Base-by-base conservation (phyloP, 108 stramenopile species). In the Cylindrotheca closterium region DNA sequence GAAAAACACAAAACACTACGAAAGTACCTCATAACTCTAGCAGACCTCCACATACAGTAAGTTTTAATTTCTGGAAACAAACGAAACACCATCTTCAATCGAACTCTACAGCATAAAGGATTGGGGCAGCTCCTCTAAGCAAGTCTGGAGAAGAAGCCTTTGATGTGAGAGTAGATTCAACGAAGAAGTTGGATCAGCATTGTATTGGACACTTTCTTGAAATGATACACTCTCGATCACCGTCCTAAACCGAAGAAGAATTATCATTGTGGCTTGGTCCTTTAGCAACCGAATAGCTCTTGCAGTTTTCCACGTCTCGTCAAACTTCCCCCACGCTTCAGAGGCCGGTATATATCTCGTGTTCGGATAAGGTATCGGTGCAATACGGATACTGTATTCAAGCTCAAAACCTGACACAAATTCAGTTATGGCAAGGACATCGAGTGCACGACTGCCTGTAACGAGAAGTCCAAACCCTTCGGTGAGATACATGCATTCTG, bases 401-500 rank as follows among this genome's bases (percentile, higher is more conserved):
- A 49, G 58, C 21, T 71, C 70, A 37, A 49, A 30, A 8, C 26
- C 31, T 51, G 23, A 58, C 28, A 74, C 50, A 24, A 71, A 62
- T 25, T 74, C 59, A 0, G 68, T 50, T 4, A 75, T 47, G 1
- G 69, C 74, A 25, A 80, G 47, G 2, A 68, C 63, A 57, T 80
- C 74, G 17, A 75, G 49, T 4, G 60, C 70, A 32, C 4, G 59
- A 19, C 58, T 30, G 0, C 50, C 57, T 1, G 21, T 55, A 2
- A 80, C 23, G 2, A 69, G 34, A 2, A 18, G 22, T 18, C 63
- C 32, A 2, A 60, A 37, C 22, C 57, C 70, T 31, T 54, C 31
- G 19, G 63, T 19, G n/a, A 34, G 51, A 33, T 71, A 71, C 1
- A 71, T 51, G 50, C 61, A 71, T 34, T 63, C 55, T 1, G 47